phyloP scores from a whole-genome alignment of 2,329 filamentous ascomycete species.

The Colletotrichum graminicola region DNA sequence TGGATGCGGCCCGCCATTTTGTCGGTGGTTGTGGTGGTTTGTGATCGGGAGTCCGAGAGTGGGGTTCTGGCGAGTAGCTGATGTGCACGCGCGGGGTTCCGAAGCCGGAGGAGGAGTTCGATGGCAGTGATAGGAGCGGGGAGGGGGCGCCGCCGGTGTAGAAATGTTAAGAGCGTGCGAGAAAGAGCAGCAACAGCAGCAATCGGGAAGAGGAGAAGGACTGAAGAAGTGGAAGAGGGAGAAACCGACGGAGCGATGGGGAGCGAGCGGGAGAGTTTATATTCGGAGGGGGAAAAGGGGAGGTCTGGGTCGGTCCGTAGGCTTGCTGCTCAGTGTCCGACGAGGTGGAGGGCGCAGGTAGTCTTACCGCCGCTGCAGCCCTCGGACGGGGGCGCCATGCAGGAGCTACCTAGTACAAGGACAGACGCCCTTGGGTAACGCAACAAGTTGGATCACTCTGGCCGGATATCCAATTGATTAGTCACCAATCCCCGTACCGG shows the following conservation, averaged over 20 bases:
- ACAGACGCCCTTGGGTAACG: not conserved
- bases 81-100: not conserved
- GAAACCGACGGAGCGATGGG: not conserved
- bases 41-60: not conserved
- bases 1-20: constrained; percentile 60
- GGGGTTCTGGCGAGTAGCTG: not conserved
- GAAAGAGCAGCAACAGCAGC: not conserved
- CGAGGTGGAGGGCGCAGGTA: not conserved
- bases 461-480: not conserved
- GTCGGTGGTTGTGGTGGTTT: constrained; percentile 3
- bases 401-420: constrained; percentile 1
- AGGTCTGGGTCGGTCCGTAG: not conserved
- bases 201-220: not conserved
- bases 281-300: not conserved
- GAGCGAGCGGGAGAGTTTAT: constrained; percentile 27
- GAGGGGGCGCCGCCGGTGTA: too few species aligned
- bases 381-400: constrained; percentile 3
- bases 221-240: not conserved
- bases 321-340: not conserved
- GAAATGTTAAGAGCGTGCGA: not conserved
- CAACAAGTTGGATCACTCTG: too few species aligned
- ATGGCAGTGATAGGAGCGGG: too few species aligned
- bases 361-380: not conserved
- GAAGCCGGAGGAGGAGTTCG: not conserved
- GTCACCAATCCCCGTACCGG: too few species aligned